phyloP scores from a whole-genome alignment of 1,139 yeast species.

The Geotrichum histeridarum region DNA sequence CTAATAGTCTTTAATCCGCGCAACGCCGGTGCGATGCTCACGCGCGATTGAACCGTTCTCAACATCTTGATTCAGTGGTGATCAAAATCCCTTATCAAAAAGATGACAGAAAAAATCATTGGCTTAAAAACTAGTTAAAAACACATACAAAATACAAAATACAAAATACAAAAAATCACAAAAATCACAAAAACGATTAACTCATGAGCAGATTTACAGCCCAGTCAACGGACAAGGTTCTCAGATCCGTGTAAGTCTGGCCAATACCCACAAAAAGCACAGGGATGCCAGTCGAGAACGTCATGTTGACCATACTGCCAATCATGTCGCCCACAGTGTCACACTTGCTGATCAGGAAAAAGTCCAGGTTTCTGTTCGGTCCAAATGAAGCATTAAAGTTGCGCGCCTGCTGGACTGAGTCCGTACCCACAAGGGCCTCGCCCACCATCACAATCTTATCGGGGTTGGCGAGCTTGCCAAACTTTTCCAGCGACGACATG shows the following conservation, averaged over 20 bases:
- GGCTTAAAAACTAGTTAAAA: not conserved
- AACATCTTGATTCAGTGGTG: not conserved
- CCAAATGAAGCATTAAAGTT: constrained; percentile 95
- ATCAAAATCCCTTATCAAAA: not conserved
- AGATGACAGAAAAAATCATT: not conserved
- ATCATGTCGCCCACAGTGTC: constrained; percentile 97
- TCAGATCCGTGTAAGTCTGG: constrained; percentile 90
- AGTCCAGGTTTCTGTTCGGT: constrained; percentile 70
- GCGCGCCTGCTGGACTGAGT: constrained; percentile 90
- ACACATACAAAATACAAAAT: constrained; percentile 3
- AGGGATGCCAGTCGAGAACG: constrained; percentile 92
- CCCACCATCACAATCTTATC: constrained; percentile 98
- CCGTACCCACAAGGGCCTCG: constrained; percentile 96
- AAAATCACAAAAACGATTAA: constrained; percentile 25
- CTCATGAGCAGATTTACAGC: constrained; percentile 82
- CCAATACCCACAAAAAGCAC: constrained; percentile 95
- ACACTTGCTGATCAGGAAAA: constrained; percentile 89
- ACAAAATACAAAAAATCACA: constrained; percentile 2
- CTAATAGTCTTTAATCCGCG: no score
- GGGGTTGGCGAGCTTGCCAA: constrained; percentile 93
- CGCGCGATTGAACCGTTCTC: no score
- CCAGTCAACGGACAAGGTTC: constrained; percentile 88
- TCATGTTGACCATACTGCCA: constrained; percentile 97
- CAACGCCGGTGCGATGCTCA: no score
- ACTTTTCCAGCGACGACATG: constrained; percentile 93